Conservation (phyloP, 495 filamentous ascomycete species). For the Lasiosphaeriaceae sp. region DNA sequence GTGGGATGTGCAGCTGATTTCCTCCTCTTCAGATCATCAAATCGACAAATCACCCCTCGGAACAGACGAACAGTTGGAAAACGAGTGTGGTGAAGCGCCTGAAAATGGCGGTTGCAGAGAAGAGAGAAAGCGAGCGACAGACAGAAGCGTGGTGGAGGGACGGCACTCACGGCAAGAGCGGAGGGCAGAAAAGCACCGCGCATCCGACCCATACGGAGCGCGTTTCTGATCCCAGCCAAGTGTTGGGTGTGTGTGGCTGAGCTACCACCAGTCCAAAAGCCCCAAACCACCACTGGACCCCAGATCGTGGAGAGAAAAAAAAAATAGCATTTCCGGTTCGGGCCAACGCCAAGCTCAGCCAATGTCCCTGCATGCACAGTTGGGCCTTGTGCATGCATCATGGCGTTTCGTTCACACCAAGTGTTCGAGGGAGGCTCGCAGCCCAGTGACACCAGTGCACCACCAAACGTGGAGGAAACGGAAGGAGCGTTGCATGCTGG, state of each 20-base stretch:
- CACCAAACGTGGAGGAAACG: not conserved
- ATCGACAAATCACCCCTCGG: not conserved
- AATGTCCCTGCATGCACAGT: too few species aligned
- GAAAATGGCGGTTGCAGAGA: not conserved
- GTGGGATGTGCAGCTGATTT: conserved; percentile 12
- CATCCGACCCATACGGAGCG: not conserved
- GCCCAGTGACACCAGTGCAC: not conserved
- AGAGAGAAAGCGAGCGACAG: not conserved
- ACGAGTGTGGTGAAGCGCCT: conserved; percentile 5
- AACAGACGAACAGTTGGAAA: not conserved
- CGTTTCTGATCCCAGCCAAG: not conserved
- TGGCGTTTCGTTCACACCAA: too few species aligned
- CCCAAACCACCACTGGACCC: too few species aligned
- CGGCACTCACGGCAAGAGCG: too few species aligned
- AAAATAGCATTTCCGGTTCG: not conserved
- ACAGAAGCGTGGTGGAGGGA: not conserved
- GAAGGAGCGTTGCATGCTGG: not conserved
- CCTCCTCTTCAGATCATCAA: not conserved
- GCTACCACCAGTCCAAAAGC: too few species aligned
- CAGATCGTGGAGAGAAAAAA: conserved; percentile 2
- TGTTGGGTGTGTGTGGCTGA: too few species aligned
- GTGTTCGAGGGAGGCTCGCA: too few species aligned
- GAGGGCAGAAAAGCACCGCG: not conserved
- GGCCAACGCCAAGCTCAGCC: not conserved
- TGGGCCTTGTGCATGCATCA: too few species aligned